Conservation (phyloP, 495 filamentous ascomycete genomes). For the Xylaria scruposa region DNA sequence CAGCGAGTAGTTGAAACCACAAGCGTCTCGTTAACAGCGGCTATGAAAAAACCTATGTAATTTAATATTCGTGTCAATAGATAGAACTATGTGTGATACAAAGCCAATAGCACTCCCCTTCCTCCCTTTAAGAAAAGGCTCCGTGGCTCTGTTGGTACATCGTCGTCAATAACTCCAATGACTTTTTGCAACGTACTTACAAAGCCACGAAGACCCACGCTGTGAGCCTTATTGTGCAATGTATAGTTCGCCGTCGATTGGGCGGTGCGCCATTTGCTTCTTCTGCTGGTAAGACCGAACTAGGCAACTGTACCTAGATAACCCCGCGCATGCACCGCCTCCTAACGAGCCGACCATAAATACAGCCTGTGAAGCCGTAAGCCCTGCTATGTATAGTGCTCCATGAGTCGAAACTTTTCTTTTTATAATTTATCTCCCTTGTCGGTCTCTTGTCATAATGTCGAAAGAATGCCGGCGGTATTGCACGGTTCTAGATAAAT, state of each 20-base stretch:
- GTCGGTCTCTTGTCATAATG: background rate
- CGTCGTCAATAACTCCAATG: no score
- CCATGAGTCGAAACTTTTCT: background rate
- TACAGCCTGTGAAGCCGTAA: background rate
- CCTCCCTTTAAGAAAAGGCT: no score
- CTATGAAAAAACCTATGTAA: no score
- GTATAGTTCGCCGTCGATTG: background rate
- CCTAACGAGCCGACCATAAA: background rate
- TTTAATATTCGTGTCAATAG: no score
- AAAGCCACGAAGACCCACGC: no score
- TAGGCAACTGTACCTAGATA: background rate
- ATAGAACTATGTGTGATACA: no score
- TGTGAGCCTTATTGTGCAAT: no score
- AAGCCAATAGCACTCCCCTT: no score
- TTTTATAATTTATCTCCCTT: background rate
- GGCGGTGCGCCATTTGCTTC: background rate
- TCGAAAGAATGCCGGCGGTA: background rate
- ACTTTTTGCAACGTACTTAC: no score
- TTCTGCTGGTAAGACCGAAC: background rate
- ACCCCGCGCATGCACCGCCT: conserved; percentile 6
- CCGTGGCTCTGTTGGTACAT: no score
- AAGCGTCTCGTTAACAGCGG: background rate
- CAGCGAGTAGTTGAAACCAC: conserved; percentile 13
- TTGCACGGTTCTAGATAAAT: background rate
- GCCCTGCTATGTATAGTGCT: background rate